These are phyloP conservation scores for Thelonectria olida DNA, from an alignment of 2,329 filamentous ascomycete genomes.

Conservation along the genomic window DNA sequence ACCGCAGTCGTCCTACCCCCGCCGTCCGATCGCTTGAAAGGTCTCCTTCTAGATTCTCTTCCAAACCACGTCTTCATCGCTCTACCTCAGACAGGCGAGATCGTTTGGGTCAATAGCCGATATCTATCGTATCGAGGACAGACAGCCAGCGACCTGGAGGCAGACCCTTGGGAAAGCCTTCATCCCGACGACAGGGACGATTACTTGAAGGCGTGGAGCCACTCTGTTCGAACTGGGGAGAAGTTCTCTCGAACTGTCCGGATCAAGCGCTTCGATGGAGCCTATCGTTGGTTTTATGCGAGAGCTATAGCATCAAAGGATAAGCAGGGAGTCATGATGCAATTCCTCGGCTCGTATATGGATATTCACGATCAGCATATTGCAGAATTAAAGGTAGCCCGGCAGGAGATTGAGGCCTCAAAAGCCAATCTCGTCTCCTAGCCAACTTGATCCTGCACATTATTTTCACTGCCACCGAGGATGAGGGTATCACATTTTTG, in stretches of 20 bases:
- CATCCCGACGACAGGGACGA: constrained; percentile 84
- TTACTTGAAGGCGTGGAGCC: constrained; percentile 84
- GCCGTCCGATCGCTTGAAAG: constrained; percentile 80
- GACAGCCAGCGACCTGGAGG: constrained; percentile 81
- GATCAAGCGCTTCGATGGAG: constrained; percentile 85
- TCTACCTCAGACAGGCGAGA: constrained; percentile 83
- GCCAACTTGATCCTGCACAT: constrained; percentile 97
- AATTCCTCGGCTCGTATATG: constrained; percentile 97
- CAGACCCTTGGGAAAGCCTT: constrained; percentile 90
- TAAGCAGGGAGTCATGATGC: constrained; percentile 81
- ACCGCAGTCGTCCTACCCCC: constrained; percentile 77
- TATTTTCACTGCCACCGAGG: constrained; percentile 92
- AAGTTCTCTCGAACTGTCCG: constrained; percentile 91
- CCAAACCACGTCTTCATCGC: constrained; percentile 95
- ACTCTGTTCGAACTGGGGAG: constrained; percentile 86
- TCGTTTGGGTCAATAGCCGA: constrained; percentile 96
- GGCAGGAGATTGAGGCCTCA: constrained; percentile 92
- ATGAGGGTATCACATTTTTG: constrained; percentile 90
- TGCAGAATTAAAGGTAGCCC: constrained; percentile 85
- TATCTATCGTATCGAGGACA: constrained; percentile 92
- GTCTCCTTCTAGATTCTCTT: constrained; percentile 89
- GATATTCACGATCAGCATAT: constrained; percentile 97
- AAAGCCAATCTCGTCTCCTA: constrained; percentile 90
- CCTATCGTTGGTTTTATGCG: constrained; percentile 96
- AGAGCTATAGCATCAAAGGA: constrained; percentile 87